A percentile compares a stretch with the other conserved stretches of the same genome.
Conservation (phyloP, 1,139 yeast species). For the Saccharomycopsis hybrid region DNA sequence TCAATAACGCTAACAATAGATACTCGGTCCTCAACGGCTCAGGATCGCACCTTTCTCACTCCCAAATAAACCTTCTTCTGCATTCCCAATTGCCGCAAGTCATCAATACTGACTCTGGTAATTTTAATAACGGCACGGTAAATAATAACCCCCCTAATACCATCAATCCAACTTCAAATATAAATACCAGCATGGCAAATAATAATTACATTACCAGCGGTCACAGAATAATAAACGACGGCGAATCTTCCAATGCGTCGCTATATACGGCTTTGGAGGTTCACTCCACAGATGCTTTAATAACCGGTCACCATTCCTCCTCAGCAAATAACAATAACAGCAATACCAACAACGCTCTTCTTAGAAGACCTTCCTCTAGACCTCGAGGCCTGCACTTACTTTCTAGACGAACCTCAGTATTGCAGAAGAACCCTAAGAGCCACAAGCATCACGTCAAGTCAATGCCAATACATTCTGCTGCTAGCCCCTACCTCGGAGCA, state of each 20-base stretch:
- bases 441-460: conserved; percentile 3
- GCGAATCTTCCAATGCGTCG: not conserved
- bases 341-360: no score
- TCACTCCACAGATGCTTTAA: no score
- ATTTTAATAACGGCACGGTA: not conserved
- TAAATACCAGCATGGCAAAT: not conserved
- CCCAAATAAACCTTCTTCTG: not conserved
- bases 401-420: conserved; percentile 9
- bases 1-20: not conserved
- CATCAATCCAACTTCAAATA: not conserved
- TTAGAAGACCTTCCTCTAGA: not conserved
- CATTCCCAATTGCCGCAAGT: not conserved
- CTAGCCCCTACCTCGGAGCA: no score
- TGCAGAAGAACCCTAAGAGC: conserved; percentile 9
- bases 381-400: not conserved
- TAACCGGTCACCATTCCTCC: no score
- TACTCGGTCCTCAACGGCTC: not conserved
- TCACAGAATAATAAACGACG: not conserved
- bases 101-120: not conserved
- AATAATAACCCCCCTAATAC: not conserved
- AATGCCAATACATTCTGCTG: not conserved
- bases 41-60: not conserved
- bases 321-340: no score
- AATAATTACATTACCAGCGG: not conserved
- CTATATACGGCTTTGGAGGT: not conserved